A percentile compares a stretch with the other conserved stretches of the same genome.
Evolutionary conservation across 768 basidiomycete genomes (phyloP).

Genomic region (Panaeolus papilionaceus): DNA sequence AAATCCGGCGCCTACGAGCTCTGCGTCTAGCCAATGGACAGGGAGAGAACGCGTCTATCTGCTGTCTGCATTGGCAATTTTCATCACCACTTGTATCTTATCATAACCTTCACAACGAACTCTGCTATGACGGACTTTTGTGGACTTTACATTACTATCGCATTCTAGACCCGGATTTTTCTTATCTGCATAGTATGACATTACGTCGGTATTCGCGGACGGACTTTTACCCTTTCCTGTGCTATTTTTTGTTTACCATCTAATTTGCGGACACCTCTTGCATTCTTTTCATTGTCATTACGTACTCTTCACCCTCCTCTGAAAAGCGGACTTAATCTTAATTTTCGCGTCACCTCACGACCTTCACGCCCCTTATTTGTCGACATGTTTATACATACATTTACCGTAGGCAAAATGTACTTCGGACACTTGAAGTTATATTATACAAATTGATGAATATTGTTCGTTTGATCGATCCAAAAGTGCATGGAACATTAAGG

Average conservation of each 20-base stretch:
- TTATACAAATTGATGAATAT: background rate
- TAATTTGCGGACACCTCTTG: slow-evolving; percentile 10
- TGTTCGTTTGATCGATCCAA: background rate
- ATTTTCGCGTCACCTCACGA: background rate
- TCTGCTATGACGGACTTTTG: background rate
- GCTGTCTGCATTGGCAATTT: background rate
- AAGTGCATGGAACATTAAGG: background rate
- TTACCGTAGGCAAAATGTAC: background rate
- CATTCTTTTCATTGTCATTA: background rate
- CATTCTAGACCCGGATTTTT: background rate
- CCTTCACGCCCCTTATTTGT: background rate
- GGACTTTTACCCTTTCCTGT: background rate
- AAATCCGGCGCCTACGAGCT: slow-evolving; percentile 2
- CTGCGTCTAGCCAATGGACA: background rate
- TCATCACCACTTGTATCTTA: background rate
- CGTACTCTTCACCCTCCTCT: background rate
- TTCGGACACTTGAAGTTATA: background rate
- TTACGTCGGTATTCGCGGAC: background rate
- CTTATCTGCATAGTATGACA: background rate
- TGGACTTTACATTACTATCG: slow-evolving; percentile 3
- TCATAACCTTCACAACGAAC: background rate
- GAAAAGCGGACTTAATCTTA: background rate
- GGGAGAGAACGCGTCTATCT: background rate
- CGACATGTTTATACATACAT: background rate
- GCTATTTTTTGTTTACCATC: background rate